Evolutionary conservation across 768 basidiomycete genomes (phyloP).

Genomic region (Boletales sp.): DNA sequence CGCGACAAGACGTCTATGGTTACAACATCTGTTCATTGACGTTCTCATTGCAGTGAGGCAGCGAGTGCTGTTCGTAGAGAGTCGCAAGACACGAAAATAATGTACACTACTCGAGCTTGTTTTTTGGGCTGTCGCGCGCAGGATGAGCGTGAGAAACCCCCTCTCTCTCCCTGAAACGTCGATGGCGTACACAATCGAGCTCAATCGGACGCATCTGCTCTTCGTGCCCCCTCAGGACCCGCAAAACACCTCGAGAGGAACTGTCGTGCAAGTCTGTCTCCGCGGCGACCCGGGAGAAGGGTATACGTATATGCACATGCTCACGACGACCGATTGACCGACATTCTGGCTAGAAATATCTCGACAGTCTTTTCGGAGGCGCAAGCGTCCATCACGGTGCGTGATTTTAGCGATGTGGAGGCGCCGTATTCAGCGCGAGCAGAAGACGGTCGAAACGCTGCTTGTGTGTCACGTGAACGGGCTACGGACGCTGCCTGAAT

Average conservation of each 20-base stretch:
- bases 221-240: constrained; percentile 15
- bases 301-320: constrained; percentile 22
- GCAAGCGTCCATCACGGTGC: constrained; percentile 19
- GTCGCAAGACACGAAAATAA: constrained; percentile 68
- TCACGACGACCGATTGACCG: not conserved
- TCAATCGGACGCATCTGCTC: constrained; percentile 24
- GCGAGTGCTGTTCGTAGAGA: constrained; percentile 77
- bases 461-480: constrained; percentile 17
- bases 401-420: constrained; percentile 1
- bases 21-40: not conserved
- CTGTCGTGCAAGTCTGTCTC: constrained; percentile 24
- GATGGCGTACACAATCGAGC: constrained; percentile 11
- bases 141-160: not conserved
- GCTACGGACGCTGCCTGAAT: constrained; percentile 11
- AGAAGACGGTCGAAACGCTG: constrained; percentile 26
- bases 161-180: not conserved
- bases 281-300: constrained; percentile 11
- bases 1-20: constrained; percentile 19
- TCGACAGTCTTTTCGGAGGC: constrained; percentile 4
- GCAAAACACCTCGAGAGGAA: constrained; percentile 5
- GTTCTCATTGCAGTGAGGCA: constrained; percentile 49
- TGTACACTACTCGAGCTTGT: not conserved
- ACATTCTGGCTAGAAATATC: constrained; percentile 7
- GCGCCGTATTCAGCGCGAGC: not conserved
- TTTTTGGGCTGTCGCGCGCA: not conserved